Conservation (phyloP, 768 basidiomycete species). For the Mycena rebaudengoi region DNA sequence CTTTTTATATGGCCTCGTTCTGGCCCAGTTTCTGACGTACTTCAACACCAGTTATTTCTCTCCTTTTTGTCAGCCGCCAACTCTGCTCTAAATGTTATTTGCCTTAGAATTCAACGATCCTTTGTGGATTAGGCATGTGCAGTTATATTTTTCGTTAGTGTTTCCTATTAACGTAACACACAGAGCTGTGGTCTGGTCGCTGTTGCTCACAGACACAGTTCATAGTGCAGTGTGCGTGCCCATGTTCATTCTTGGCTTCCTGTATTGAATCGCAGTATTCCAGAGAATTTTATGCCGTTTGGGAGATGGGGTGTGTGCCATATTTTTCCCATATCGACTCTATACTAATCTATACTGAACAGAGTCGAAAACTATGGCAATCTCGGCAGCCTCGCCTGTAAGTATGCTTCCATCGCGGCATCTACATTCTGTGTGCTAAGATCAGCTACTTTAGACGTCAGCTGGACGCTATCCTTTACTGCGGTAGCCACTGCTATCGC, state of each 20-base stretch:
- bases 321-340: not conserved
- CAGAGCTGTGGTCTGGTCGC: constrained; percentile 34
- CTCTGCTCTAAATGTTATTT: too few species aligned
- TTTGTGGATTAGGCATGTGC: too few species aligned
- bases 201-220: constrained; percentile 46
- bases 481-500: constrained; percentile 55
- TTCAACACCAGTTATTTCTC: too few species aligned
- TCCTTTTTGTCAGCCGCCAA: too few species aligned
- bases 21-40: too few species aligned
- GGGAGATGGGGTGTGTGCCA: constrained; percentile 42
- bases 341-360: not conserved
- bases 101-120: too few species aligned
- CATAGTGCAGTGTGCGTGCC: constrained; percentile 46
- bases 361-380: constrained; percentile 53
- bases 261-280: not conserved
- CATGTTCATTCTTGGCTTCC: not conserved
- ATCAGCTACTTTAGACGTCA: constrained; percentile 42
- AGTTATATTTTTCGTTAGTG: too few species aligned
- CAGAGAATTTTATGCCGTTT: constrained; percentile 44
- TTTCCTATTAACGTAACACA: too few species aligned
- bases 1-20: too few species aligned
- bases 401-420: constrained; percentile 23
- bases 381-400: constrained; percentile 40
- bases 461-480: constrained; percentile 62
- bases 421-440: not conserved